Evolutionary conservation across 805 yeast genomes (phyloP).

Genomic region (Saccharomycopsis malanga): DNA sequence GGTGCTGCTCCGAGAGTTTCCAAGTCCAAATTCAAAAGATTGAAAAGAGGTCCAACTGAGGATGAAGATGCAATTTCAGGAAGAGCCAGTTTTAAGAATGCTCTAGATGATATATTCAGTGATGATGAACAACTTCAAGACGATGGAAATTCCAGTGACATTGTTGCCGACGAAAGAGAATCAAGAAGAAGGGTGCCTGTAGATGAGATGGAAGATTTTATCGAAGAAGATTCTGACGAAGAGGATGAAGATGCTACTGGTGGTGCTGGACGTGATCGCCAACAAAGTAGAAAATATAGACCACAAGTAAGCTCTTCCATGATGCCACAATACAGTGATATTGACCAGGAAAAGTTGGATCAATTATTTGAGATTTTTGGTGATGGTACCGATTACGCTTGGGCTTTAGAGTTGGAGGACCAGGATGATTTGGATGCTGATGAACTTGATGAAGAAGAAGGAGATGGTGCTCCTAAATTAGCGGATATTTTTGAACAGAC

Average conservation of each 20-base stretch:
- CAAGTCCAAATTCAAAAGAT: conserved; percentile 61
- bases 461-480: conserved; percentile 33
- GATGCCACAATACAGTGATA: conserved; percentile 29
- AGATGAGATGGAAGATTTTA: conserved; percentile 93
- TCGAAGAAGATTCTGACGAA: conserved; percentile 94
- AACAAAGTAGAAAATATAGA: conserved; percentile 44
- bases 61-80: conserved; percentile 41
- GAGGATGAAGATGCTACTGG: conserved; percentile 54
- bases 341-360: conserved; percentile 85
- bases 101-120: conserved; percentile 63
- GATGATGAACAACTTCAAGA: conserved; percentile 36
- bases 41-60: conserved; percentile 61
- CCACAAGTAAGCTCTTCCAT: conserved; percentile 42
- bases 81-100: conserved; percentile 28
- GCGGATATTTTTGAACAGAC: conserved; percentile 92
- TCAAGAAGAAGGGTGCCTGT: conserved; percentile 32
- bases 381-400: conserved; percentile 93
- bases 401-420: conserved; percentile 93
- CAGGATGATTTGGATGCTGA: conserved; percentile 32
- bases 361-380: conserved; percentile 95
- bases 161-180: conserved; percentile 28
- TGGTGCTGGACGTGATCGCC: conserved; percentile 35
- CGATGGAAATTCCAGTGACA: conserved; percentile 28
- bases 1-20: conserved; percentile 45
- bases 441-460: conserved; percentile 36